Evolutionary conservation across 148 eudicot species (phyloP).

Genomic region (Silene conica): DNA sequence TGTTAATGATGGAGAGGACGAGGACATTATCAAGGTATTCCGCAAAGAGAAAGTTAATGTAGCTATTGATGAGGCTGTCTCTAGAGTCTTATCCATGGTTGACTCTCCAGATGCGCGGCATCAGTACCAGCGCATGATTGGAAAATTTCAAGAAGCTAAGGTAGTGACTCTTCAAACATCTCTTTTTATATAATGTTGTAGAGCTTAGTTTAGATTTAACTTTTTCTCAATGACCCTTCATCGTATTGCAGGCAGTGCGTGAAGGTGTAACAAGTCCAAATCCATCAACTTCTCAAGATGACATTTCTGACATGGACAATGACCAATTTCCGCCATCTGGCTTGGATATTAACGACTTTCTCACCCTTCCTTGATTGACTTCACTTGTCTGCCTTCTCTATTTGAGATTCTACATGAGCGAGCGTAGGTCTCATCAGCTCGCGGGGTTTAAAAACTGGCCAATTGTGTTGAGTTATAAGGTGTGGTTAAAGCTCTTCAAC

Average conservation of each 20-base stretch:
- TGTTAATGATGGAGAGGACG: constrained; percentile 49
- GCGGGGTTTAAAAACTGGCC: background rate
- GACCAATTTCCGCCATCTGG: constrained; percentile 24
- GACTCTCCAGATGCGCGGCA: constrained; percentile 74
- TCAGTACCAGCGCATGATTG: constrained; percentile 80
- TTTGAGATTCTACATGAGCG: background rate
- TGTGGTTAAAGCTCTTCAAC: background rate
- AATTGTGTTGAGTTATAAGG: background rate
- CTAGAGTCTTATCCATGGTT: constrained; percentile 80
- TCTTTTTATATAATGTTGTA: background rate
- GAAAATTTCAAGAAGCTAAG: constrained; percentile 74
- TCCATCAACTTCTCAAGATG: constrained; percentile 33
- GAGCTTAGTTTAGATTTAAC: background rate
- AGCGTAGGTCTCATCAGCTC: background rate
- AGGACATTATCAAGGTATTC: constrained; percentile 59
- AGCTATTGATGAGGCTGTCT: constrained; percentile 79
- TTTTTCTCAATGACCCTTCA: background rate
- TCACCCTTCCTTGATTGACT: constrained; percentile 21
- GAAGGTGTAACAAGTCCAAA: constrained; percentile 34
- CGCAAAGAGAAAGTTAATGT: constrained; percentile 67
- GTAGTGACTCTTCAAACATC: constrained; percentile 27
- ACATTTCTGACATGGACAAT: constrained; percentile 34
- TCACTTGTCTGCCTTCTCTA: background rate
- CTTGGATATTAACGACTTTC: constrained; percentile 40
- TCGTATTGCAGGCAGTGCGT: constrained; percentile 63